Percentiles rank a stretch among this genome's conserved stretches.
These are phyloP conservation scores for Mortierella sp. DNA, from an alignment of 371 early-diverging fungal species.

Conservation along the genomic window DNA sequence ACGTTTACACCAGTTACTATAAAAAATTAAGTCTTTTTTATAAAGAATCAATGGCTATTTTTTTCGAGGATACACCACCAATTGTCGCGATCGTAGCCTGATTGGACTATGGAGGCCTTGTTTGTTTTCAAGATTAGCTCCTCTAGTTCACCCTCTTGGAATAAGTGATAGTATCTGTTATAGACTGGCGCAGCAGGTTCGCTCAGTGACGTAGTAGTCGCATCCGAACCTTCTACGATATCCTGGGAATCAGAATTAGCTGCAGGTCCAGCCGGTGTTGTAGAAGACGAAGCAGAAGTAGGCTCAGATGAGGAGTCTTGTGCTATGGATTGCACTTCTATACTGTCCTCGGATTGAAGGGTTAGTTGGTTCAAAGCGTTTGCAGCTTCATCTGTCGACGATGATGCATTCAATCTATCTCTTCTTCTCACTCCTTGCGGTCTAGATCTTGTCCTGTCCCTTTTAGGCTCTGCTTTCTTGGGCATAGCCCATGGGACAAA, in stretches of 20 bases:
- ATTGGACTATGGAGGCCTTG: conserved; percentile 64
- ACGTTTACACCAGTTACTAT: conserved; percentile 65
- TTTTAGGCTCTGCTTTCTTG: conserved; percentile 53
- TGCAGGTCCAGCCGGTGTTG: background rate
- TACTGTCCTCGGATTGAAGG: conserved; percentile 2
- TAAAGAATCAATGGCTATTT: conserved; percentile 11
- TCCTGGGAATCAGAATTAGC: background rate
- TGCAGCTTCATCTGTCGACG: background rate
- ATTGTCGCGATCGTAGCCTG: conserved; percentile 95
- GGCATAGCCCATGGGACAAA: conserved; percentile 93
- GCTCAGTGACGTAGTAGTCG: conserved; percentile 14
- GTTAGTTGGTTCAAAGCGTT: conserved; percentile 9
- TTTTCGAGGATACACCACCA: conserved; percentile 84
- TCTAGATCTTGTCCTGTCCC: conserved; percentile 32
- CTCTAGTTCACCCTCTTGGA: conserved; percentile 88
- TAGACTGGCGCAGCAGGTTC: conserved; percentile 25
- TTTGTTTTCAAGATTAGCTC: conserved; percentile 65
- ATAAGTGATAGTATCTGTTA: conserved; percentile 92
- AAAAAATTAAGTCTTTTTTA: background rate
- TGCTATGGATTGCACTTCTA: background rate
- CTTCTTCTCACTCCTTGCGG: conserved; percentile 34
- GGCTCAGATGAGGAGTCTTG: background rate
- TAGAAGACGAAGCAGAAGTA: background rate
- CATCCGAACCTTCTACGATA: background rate
- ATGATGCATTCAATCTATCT: conserved; percentile 25